phyloP scores from a whole-genome alignment of 768 basidiomycete species.

The Russula olivacea region DNA sequence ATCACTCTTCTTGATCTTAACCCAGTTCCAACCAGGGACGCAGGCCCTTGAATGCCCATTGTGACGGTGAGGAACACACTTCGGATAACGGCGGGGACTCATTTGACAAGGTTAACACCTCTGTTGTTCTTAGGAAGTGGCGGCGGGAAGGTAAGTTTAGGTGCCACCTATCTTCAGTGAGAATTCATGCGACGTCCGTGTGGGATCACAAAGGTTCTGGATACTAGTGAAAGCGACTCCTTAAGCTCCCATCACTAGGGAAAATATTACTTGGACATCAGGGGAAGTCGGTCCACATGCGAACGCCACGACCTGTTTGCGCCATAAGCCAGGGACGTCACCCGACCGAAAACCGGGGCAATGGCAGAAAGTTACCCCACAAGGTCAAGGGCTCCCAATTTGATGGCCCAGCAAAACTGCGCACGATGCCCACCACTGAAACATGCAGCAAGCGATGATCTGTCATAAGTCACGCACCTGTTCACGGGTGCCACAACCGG shows the following conservation, averaged over 20 bases:
- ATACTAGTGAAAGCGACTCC: background rate
- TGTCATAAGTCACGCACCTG: conserved; percentile 7
- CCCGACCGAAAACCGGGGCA: background rate
- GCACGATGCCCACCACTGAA: background rate
- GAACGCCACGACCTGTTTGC: background rate
- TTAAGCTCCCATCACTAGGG: background rate
- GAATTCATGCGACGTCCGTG: background rate
- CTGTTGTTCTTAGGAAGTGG: background rate
- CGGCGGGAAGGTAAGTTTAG: background rate
- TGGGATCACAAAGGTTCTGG: background rate
- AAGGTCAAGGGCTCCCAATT: background rate
- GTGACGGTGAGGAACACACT: background rate
- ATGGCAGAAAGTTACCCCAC: background rate
- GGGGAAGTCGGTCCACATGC: background rate
- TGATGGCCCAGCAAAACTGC: background rate
- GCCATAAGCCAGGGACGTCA: background rate
- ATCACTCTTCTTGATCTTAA: conserved; percentile 14
- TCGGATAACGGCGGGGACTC: conserved; percentile 2
- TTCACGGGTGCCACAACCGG: background rate
- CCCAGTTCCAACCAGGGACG: conserved; percentile 1
- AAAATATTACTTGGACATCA: background rate
- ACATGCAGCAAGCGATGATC: background rate
- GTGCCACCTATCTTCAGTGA: background rate
- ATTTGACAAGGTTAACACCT: background rate
- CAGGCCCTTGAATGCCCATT: background rate